phyloP scores from a whole-genome alignment of 176 grass and related monocot genomes.

The Oropetium thomaeum region DNA sequence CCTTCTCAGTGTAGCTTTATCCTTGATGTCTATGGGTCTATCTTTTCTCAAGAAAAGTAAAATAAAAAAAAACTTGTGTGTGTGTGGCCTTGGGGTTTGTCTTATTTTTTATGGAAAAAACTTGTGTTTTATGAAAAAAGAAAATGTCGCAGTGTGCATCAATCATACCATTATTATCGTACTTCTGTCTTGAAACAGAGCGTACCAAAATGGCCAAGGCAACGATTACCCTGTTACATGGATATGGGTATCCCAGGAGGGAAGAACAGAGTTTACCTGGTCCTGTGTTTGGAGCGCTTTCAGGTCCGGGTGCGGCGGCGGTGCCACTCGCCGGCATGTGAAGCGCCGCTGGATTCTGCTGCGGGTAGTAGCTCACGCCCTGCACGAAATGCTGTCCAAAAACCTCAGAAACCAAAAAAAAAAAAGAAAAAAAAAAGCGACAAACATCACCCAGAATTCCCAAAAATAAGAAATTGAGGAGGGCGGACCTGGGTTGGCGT shows the following conservation, averaged over 20 bases:
- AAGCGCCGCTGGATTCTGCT: constrained; percentile 29
- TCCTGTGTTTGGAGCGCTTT: constrained; percentile 44
- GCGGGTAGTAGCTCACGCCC: constrained; percentile 60
- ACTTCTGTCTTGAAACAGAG: neutral
- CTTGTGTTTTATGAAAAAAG: neutral
- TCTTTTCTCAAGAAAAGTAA: too few relatives aligned
- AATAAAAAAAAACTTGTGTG: too few relatives aligned
- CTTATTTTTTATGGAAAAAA: neutral
- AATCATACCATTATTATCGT: too few relatives aligned
- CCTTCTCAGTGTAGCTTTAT: neutral
- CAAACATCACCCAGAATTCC: neutral
- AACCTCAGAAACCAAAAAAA: neutral
- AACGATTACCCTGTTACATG: neutral
- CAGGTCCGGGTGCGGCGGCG: neutral
- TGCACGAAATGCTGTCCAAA: constrained; percentile 46
- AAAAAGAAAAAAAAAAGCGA: too few relatives aligned
- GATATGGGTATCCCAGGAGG: neutral
- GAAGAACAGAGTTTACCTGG: constrained; percentile 26
- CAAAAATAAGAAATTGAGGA: too few relatives aligned
- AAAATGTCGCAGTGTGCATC: neutral
- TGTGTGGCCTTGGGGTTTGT: too few relatives aligned
- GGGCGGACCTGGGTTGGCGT: constrained; percentile 37
- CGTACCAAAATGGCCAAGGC: neutral
- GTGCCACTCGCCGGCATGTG: neutral
- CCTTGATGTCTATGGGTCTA: neutral